Conservation (phyloP, 345 rosid genomes). For the Erysimum cheiranthoides region DNA sequence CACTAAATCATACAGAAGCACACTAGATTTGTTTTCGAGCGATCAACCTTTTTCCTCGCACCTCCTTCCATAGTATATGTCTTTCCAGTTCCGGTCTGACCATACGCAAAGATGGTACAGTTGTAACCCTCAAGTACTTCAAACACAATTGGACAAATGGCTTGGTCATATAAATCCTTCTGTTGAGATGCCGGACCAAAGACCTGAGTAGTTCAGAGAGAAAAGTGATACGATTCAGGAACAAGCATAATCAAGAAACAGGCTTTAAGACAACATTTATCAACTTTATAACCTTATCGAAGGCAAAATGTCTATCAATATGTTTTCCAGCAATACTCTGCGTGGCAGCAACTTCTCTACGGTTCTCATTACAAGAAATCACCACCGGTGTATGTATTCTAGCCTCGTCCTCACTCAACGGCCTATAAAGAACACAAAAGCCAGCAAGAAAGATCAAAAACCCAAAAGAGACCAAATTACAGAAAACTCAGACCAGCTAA, state of each 20-base stretch:
- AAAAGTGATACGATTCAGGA: neutral
- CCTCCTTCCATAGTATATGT: slow-evolving; percentile 99
- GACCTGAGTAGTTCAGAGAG: slow-evolving; percentile 54
- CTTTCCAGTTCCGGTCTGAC: slow-evolving; percentile 98
- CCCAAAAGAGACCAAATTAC: slow-evolving; percentile 10
- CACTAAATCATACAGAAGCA: slow-evolving; percentile 1
- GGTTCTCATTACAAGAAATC: slow-evolving; percentile 80
- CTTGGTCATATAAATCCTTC: slow-evolving; percentile 78
- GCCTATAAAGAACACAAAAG: slow-evolving; percentile 53
- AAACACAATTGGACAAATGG: slow-evolving; percentile 89
- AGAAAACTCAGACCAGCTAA: neutral
- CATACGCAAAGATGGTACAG: slow-evolving; percentile 99
- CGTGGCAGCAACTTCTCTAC: slow-evolving; percentile 86
- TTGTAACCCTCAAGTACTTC: slow-evolving; percentile 99
- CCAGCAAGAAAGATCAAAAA: slow-evolving; percentile 22
- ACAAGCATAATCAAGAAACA: slow-evolving; percentile 19
- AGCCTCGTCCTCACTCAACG: slow-evolving; percentile 84
- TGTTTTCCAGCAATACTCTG: slow-evolving; percentile 96
- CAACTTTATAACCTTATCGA: slow-evolving; percentile 71
- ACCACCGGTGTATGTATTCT: slow-evolving; percentile 84
- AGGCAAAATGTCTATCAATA: slow-evolving; percentile 91
- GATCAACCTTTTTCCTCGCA: slow-evolving; percentile 82
- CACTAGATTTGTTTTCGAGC: neutral
- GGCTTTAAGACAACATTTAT: neutral
- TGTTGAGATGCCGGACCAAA: slow-evolving; percentile 95